phyloP scores from a whole-genome alignment of 108 stramenopile genomes.

The Skeletonema potamos region DNA sequence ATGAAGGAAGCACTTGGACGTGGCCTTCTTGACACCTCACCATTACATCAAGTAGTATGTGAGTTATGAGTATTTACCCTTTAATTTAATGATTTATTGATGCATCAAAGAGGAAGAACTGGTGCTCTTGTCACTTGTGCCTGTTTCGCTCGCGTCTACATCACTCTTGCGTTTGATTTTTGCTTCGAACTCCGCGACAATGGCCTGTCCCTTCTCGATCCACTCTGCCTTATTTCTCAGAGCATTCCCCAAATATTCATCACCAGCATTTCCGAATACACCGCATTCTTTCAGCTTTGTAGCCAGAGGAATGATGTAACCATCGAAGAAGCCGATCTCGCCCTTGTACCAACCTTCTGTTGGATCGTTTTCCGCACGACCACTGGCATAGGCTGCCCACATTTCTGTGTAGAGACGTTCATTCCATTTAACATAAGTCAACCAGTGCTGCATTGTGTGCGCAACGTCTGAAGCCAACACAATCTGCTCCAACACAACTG shows the following conservation, averaged over 20 bases:
- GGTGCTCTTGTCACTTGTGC: background rate
- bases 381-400: slow-evolving; percentile 11
- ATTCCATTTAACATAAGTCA: slow-evolving; percentile 56
- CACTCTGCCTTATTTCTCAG: slow-evolving; percentile 25
- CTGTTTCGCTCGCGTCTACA: background rate
- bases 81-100: background rate
- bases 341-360: slow-evolving; percentile 25
- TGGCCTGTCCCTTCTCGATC: slow-evolving; percentile 8
- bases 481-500: slow-evolving; percentile 34
- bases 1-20: too few species aligned
- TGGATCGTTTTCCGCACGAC: slow-evolving; percentile 17
- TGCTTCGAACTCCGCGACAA: slow-evolving; percentile 15
- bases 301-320: slow-evolving; percentile 35
- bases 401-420: slow-evolving; percentile 51
- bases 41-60: too few species aligned
- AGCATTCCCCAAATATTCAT: slow-evolving; percentile 32
- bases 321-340: slow-evolving; percentile 32
- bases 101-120: background rate
- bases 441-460: slow-evolving; percentile 56
- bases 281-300: slow-evolving; percentile 31
- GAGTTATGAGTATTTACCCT: too few species aligned
- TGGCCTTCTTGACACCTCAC: too few species aligned
- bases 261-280: slow-evolving; percentile 30
- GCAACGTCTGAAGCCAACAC: slow-evolving; percentile 51
- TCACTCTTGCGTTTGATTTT: slow-evolving; percentile 9